phyloP scores from a whole-genome alignment of 345 rosid genomes.

The Arabidopsis arenosa region DNA sequence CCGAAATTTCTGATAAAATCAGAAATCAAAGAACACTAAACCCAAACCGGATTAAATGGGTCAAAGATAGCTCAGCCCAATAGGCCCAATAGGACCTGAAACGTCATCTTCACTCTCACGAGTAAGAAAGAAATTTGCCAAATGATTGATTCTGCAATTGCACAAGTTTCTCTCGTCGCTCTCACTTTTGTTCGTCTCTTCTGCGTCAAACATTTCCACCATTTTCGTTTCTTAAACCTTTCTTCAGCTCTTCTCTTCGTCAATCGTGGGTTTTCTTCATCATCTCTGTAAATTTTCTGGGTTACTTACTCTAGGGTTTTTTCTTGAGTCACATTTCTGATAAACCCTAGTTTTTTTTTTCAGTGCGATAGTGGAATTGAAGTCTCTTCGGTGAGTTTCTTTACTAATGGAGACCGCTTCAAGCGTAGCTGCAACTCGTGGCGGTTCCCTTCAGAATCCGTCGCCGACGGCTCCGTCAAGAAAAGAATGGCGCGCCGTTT shows the following conservation, averaged over 20 bases:
- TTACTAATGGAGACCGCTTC: constrained; percentile 77
- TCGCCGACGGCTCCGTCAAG: constrained; percentile 49
- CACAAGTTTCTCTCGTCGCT: constrained; percentile 12
- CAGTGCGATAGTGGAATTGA: constrained; percentile 34
- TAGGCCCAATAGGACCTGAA: constrained; percentile 12
- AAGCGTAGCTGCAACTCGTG: constrained; percentile 65
- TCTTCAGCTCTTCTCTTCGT: constrained; percentile 11
- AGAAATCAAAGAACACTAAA: neutral
- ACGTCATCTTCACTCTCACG: constrained; percentile 15
- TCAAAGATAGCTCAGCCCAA: neutral
- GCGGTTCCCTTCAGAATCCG: constrained; percentile 68
- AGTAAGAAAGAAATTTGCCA: constrained; percentile 19
- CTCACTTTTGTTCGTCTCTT: constrained; percentile 28
- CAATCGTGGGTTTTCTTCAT: neutral
- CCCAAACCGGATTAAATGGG: neutral
- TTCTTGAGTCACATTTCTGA: neutral
- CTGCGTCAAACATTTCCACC: constrained; percentile 41
- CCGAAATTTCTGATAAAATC: no score
- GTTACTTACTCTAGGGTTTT: constrained; percentile 44
- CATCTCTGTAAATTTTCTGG: neutral
- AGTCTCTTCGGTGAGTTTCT: constrained; percentile 34
- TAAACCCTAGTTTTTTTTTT: constrained; percentile 45
- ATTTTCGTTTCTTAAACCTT: constrained; percentile 24
- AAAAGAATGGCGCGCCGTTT: constrained; percentile 95
- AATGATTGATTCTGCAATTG: constrained; percentile 39